These are phyloP conservation scores for Zymoseptoria ardabiliae DNA, from an alignment of 2,329 filamentous ascomycete species.

Conservation along the genomic window DNA sequence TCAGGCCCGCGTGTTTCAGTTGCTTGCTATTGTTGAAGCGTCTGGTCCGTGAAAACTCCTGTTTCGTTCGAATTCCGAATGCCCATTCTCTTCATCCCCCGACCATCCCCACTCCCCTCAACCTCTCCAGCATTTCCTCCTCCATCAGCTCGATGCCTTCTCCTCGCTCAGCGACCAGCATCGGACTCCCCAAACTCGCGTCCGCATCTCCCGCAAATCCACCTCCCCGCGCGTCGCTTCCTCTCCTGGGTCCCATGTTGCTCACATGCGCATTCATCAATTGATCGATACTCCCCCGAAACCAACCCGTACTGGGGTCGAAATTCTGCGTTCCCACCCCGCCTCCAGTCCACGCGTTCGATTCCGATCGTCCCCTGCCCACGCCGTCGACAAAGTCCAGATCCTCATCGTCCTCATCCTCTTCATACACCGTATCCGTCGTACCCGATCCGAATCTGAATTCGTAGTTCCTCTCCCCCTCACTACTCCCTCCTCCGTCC, in stretches of 20 bases:
- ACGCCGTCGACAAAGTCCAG: conserved; percentile 12
- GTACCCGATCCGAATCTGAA: conserved; percentile 20
- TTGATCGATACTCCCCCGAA: conserved; percentile 27
- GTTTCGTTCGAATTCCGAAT: no score
- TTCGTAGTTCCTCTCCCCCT: conserved; percentile 22
- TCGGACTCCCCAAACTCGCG: background rate
- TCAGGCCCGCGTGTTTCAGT: no score
- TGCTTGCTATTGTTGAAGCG: no score
- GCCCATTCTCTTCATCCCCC: background rate
- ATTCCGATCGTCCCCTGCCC: background rate
- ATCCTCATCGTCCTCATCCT: conserved; percentile 16
- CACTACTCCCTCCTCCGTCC: conserved; percentile 10
- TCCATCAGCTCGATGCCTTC: background rate
- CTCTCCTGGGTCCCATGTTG: background rate
- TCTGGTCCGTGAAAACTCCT: no score
- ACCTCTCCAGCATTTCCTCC: background rate
- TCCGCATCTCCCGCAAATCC: background rate
- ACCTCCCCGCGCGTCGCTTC: background rate
- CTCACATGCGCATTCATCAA: conserved; percentile 13
- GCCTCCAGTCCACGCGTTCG: background rate
- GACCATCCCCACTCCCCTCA: background rate
- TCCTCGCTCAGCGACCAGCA: background rate
- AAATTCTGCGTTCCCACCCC: conserved; percentile 16
- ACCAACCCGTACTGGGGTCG: conserved; percentile 27
- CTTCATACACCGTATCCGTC: conserved; percentile 7